These are phyloP conservation scores for Aureobasidium sp. DNA, from an alignment of 2,329 filamentous ascomycete genomes.

Conservation along the genomic window DNA sequence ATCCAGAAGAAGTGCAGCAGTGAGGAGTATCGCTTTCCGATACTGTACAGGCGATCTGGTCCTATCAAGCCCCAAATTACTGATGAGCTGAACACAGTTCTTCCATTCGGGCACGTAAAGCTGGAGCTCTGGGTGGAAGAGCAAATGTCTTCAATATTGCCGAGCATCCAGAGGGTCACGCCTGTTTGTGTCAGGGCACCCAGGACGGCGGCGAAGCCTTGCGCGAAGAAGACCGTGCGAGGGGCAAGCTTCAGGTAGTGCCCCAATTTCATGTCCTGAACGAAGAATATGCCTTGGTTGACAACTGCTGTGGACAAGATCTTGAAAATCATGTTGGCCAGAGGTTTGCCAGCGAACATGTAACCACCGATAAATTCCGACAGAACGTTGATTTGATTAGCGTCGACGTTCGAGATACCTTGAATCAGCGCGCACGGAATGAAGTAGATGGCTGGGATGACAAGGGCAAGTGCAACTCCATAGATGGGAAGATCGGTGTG, in stretches of 20 bases:
- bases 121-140: conserved; percentile 74
- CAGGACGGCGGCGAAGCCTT: conserved; percentile 67
- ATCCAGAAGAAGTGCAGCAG: conserved; percentile 49
- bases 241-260: conserved; percentile 85
- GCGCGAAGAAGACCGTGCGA: conserved; percentile 65
- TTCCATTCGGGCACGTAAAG: conserved; percentile 79
- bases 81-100: conserved; percentile 83
- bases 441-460: conserved; percentile 73
- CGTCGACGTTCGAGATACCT: conserved; percentile 57
- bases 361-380: conserved; percentile 62
- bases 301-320: conserved; percentile 64
- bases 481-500: conserved; percentile 60
- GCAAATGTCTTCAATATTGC: conserved; percentile 68
- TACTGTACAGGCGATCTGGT: conserved; percentile 42
- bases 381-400: conserved; percentile 23
- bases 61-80: conserved; percentile 67
- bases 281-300: conserved; percentile 53
- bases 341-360: conserved; percentile 75
- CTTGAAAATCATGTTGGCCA: conserved; percentile 90
- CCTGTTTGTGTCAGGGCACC: conserved; percentile 75
- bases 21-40: conserved; percentile 41
- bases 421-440: conserved; percentile 89
- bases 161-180: conserved; percentile 87
- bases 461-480: conserved; percentile 69
- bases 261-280: conserved; percentile 69